Evolutionary conservation across 2,329 filamentous ascomycete genomes (phyloP).

Genomic region (Fusarium sp.): DNA sequence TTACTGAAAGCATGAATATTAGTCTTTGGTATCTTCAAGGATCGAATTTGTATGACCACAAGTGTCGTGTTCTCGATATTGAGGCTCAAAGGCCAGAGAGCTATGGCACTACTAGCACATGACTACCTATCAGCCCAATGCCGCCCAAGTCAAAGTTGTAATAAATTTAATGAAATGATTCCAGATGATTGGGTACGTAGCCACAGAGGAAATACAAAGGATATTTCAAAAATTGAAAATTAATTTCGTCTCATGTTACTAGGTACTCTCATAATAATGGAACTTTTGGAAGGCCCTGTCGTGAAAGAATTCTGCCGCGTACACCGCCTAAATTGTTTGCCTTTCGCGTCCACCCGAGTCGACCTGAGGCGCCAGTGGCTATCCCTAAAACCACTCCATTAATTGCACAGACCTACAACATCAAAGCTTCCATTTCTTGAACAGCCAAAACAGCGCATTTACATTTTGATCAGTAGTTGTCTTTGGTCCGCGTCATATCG

Average conservation of each 20-base stretch:
- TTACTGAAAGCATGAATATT: background rate
- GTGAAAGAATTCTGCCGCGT: slow-evolving; percentile 17
- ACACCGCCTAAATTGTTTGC: slow-evolving; percentile 45
- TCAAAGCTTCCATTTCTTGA: slow-evolving; percentile 13
- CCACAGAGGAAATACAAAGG: background rate
- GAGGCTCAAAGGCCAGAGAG: background rate
- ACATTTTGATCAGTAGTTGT: slow-evolving; percentile 23
- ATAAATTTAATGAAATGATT: background rate
- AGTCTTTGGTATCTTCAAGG: background rate
- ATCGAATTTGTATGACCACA: background rate
- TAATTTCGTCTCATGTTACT: background rate
- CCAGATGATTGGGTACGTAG: too few relatives aligned
- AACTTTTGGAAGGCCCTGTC: background rate
- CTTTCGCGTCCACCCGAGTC: slow-evolving; percentile 11
- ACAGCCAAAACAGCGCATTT: background rate
- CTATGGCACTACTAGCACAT: background rate
- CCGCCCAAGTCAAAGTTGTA: background rate
- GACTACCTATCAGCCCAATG: background rate
- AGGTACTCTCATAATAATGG: background rate
- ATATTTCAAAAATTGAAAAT: background rate
- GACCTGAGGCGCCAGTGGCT: background rate
- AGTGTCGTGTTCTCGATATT: background rate
- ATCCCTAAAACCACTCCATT: background rate
- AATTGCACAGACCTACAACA: slow-evolving; percentile 24
- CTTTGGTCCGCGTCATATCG: slow-evolving; percentile 10